Base-by-base conservation (phyloP, 306 rosid species). In the Citrullus mucosospermus region DNA sequence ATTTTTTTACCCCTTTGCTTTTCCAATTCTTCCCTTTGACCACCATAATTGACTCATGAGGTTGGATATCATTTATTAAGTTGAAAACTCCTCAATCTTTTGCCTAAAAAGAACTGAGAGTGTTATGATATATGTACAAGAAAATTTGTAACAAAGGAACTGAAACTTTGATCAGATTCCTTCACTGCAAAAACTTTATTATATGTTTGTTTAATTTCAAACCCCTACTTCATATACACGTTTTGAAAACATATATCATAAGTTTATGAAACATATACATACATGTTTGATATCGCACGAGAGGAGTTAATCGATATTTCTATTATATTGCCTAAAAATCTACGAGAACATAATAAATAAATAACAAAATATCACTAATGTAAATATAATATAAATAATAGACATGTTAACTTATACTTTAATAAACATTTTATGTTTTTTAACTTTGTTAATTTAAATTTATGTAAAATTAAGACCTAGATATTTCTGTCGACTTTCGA, bases 1-100 rank as follows among this genome's bases (percentile, higher is more conserved):
- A 0, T 62, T 70, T 44, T 70, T 48, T 69, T 13, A 10, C 17
- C 53, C 57, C 50, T 70, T 91, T 73, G 28, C 61, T 73, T 71
- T 70, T 70, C n/a, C n/a, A 70, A 46, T n/a, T 22, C 8, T n/a
- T 25, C 18, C 39, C 76, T 48, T 72, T 73, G 78, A 68, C 75
- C 53, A 39, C 55, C 75, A 41, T 68, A 41, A 43, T 68, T 41
- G 75, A 53, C 46, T 32, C 39, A 28, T 39, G 15, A 17, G 15
- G 28, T 36, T 9, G 11, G 60, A 73, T 73, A 73, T 73, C 60
- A 50, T 73, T 73, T 73, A 16, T 73, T 16, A 73, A 15, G 78
- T 73, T 73, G 57, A 51, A 67, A 73, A 73, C 46, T 50, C n/a
- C 46, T 73, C 61, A 73, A 50, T 50, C 20, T 48, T 73, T 51